These are phyloP conservation scores for Phytophthora rubi DNA, from an alignment of 352 stramenopile species.

Conservation along the genomic window DNA sequence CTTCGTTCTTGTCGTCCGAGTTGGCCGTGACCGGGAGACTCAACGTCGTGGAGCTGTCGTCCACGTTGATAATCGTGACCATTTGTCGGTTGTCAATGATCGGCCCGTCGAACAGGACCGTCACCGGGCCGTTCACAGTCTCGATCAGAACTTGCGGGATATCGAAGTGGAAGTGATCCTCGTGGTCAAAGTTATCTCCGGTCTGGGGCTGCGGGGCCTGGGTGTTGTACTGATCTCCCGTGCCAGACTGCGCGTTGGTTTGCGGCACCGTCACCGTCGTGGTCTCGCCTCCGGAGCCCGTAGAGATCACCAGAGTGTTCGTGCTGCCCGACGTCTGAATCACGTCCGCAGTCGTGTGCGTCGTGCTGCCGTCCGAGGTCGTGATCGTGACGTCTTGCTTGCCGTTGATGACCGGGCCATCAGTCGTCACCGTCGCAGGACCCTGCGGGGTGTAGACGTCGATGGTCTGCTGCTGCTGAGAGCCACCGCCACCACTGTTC, in stretches of 20 bases:
- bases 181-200: not conserved
- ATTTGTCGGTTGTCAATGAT: not conserved
- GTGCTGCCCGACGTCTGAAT: not conserved
- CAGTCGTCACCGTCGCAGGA: not conserved
- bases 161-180: not conserved
- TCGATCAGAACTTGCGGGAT: not conserved
- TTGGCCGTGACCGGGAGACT: not conserved
- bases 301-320: conserved; percentile 15
- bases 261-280: conserved; percentile 15
- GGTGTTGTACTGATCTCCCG: not conserved
- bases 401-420: conserved; percentile 7
- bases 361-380: conserved; percentile 7
- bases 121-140: not conserved
- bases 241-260: not conserved
- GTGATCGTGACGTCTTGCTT: conserved; percentile 25
- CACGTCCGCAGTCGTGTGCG: conserved; percentile 6
- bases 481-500: not conserved
- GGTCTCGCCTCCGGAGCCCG: conserved; percentile 19
- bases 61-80: not conserved
- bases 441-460: conserved; percentile 3
- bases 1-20: not conserved
- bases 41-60: conserved; percentile 1
- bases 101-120: not conserved
- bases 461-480: not conserved
- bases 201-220: not conserved